Evolutionary conservation across 2,329 filamentous ascomycete genomes (phyloP), one percentile per base, ranked within the genome.

Genomic region (Ophiocordyceps australis): DNA sequence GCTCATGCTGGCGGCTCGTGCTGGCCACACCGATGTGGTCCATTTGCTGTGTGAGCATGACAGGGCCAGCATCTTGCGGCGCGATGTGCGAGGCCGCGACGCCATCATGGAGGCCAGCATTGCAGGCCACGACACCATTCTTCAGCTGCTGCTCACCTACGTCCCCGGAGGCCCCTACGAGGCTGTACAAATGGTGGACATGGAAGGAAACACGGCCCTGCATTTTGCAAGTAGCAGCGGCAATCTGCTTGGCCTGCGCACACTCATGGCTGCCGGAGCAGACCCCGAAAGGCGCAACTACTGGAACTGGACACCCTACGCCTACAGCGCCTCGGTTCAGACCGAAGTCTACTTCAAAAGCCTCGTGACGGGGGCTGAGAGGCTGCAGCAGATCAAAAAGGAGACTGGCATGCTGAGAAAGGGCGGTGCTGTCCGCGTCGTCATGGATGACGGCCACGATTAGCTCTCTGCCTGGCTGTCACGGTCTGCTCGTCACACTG

Each of bases 221-320:
- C 82, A 92, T 50, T 83, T 89, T 52, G 83, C 83, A 9, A 81
- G 73, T 40, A 76, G 76, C 23, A 79, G 79, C 39, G 82, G 82
- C 2, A 77, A 86, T 37, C 49, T 91, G 23, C 69, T 83, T 28
- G 76, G 80, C 1, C 52, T 91, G 28, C 62, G 82, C 22, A 76
- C 82, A 19, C 56, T 92, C 27, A 59, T 92, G 9, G 72, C 76
- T 4, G 79, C 78, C 1, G 82, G 82, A 9, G 80, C 82, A 1
- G 74, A 83, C 37, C 67, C 78, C 0, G 61, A 75, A 28, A 68
- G 67, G 28, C 62, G 62, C 36, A 92, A 92, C 42, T 55, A 70
- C 3, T 81, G 74, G 58, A 74, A 69, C 42, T 91, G 82, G 79
- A 83, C 74, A 2, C 76, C 83, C 0, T 62, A 83, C n/a, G 70